Evolutionary conservation across 257 asterid species (phyloP).

Genomic region (Solanum lycopersicoides): DNA sequence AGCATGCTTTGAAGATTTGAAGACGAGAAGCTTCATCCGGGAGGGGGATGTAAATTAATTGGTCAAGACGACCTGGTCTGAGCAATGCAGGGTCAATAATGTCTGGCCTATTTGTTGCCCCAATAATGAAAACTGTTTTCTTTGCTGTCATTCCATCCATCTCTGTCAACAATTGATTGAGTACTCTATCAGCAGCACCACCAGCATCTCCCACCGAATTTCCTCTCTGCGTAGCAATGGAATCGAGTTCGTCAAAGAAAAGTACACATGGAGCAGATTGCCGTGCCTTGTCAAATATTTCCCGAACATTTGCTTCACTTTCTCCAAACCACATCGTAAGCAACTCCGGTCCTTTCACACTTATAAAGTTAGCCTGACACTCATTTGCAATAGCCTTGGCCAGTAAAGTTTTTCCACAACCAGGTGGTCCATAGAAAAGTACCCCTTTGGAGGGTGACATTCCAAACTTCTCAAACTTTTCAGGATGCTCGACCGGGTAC

Average conservation of each 20-base stretch:
- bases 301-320: constrained; percentile 93
- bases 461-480: constrained; percentile 89
- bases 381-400: constrained; percentile 96
- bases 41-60: constrained; percentile 77
- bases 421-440: constrained; percentile 89
- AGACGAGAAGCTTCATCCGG: constrained; percentile 81
- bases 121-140: constrained; percentile 87
- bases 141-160: constrained; percentile 95
- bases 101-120: constrained; percentile 91
- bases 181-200: constrained; percentile 89
- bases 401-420: constrained; percentile 82
- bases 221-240: constrained; percentile 97
- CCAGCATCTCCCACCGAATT: constrained; percentile 81
- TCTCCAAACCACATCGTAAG: constrained; percentile 99
- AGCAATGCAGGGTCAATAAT: constrained; percentile 83
- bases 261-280: constrained; percentile 92
- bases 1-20: constrained; percentile 73
- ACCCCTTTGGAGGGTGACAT: constrained; percentile 97
- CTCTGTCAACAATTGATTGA: constrained; percentile 84
- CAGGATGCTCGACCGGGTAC: constrained; percentile 96
- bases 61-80: constrained; percentile 90
- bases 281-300: constrained; percentile 86
- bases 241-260: constrained; percentile 83
- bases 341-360: constrained; percentile 88
- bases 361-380: constrained; percentile 89